Percentiles rank a stretch among this genome's conserved stretches.
Evolutionary conservation across 805 yeast genomes (phyloP).

Genomic region (Kodamaea sagamina): DNA sequence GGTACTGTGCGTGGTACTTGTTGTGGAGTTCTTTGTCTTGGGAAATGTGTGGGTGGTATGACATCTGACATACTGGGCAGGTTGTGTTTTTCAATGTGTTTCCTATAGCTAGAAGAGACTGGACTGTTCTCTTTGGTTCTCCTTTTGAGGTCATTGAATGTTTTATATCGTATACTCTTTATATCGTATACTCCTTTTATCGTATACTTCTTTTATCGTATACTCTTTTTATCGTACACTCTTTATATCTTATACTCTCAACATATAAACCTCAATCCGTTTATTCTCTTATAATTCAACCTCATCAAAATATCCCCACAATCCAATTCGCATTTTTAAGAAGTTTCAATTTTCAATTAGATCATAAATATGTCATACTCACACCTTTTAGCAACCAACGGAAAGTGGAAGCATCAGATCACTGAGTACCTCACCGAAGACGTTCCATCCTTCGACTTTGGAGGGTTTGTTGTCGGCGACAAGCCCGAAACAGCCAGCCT

Average conservation of each 20-base stretch:
- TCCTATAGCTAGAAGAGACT: constrained; percentile 10
- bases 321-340: background rate
- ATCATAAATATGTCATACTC: constrained; percentile 34
- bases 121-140: constrained; percentile 4
- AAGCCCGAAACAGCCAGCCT: constrained; percentile 70
- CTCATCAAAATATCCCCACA: no score
- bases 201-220: no score
- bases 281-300: no score
- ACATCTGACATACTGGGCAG: constrained; percentile 57
- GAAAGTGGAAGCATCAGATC: constrained; percentile 80
- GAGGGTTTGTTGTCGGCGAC: constrained; percentile 92
- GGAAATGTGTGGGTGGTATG: constrained; percentile 43
- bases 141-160: background rate
- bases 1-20: constrained; percentile 50
- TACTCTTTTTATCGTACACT: no score
- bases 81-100: constrained; percentile 22
- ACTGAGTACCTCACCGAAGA: constrained; percentile 81
- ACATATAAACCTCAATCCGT: no score
- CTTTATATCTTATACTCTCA: no score
- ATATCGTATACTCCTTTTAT: no score
- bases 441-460: constrained; percentile 91
- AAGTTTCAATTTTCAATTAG: background rate
- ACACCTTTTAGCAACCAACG: constrained; percentile 70
- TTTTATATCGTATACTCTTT: no score
- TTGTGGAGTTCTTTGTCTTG: constrained; percentile 50